These are phyloP conservation scores for Aureobasidium melanogenum DNA, from an alignment of 2,329 filamentous ascomycete species.

Conservation along the genomic window DNA sequence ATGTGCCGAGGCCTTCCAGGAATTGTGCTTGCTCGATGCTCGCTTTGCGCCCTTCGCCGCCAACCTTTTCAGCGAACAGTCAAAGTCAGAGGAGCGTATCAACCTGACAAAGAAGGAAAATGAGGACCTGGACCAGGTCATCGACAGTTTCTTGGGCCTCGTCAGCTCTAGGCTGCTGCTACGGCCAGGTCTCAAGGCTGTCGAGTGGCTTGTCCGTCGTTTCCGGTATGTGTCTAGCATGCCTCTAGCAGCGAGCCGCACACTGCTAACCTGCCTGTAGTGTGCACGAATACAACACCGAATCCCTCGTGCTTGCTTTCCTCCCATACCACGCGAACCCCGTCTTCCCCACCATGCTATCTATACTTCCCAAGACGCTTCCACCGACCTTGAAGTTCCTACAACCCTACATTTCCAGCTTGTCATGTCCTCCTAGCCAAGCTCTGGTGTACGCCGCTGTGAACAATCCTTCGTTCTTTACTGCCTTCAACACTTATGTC, in stretches of 20 bases:
- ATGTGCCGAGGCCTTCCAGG: conserved; percentile 82
- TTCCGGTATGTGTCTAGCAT: conserved; percentile 56
- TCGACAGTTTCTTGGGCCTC: conserved; percentile 77
- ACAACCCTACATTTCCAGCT: conserved; percentile 71
- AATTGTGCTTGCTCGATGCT: conserved; percentile 77
- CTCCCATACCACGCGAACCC: conserved; percentile 85
- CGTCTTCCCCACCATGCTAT: conserved; percentile 75
- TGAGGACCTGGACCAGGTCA: conserved; percentile 63
- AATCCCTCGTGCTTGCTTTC: conserved; percentile 70
- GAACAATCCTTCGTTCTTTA: conserved; percentile 67
- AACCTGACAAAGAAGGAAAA: conserved; percentile 80
- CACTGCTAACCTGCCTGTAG: conserved; percentile 37
- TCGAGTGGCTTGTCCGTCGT: conserved; percentile 89
- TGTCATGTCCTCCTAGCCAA: conserved; percentile 67
- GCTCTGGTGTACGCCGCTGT: conserved; percentile 76
- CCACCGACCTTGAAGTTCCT: conserved; percentile 75
- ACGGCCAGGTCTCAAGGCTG: conserved; percentile 77
- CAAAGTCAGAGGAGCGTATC: conserved; percentile 76
- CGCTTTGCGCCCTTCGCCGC: conserved; percentile 66
- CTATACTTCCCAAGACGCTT: conserved; percentile 70
- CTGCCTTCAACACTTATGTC: conserved; percentile 68
- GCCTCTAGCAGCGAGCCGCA: conserved; percentile 15
- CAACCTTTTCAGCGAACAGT: conserved; percentile 88
- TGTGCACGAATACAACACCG: conserved; percentile 84
- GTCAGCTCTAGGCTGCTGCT: conserved; percentile 68